Base-by-base conservation (phyloP, 345 rosid genomes). In the Ceriops zippeliana region DNA sequence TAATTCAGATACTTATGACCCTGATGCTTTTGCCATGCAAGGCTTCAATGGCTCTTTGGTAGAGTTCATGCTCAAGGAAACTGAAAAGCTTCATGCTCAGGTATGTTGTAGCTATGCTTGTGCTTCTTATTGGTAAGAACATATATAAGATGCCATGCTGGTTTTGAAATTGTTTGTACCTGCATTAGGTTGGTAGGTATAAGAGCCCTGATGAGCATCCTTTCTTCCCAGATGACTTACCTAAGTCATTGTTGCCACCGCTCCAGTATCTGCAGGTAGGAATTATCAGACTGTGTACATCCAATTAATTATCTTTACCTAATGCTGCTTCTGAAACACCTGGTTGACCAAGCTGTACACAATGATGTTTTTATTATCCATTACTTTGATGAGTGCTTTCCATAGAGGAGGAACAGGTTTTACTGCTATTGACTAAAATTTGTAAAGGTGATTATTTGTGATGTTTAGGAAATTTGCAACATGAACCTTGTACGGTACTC, bases 121-220 rank as follows among this genome's bases (percentile, higher is more conserved):
- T 58, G 38, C 59, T 42, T 24, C 51, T 61, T 52, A 26, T 66
- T 38, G 19, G 26, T 32, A 34, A 35, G 31, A 66, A 58, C 24
- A 35, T 31, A 9, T 26, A 22, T 22, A 34, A 27, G 24, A 28
- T 32, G 49, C 52, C 26, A 9, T 57, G 15, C 15, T 21, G 62
- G 28, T 73, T 26, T 37, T 42, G 62, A 53, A 27, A 60, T 67
- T 73, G 26, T 61, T 42, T 38, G 42, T 21, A 27, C 49, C 49
- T 42, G 49, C 21, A 31, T 75, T 79, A 92, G 96, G 87, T 86
- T 54, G 98, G 98, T 65, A 84, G 96, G 65, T 92, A 85, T 74
- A 80, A 86, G 74, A 90, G 98, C 79, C 98, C 98, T 24, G 98
- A 92, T 76, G 96, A 92, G 74, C 91, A 87, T 76, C 91, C 96